Evolutionary conservation across 306 rosid genomes (phyloP).

Genomic region (Cicer judaicum): DNA sequence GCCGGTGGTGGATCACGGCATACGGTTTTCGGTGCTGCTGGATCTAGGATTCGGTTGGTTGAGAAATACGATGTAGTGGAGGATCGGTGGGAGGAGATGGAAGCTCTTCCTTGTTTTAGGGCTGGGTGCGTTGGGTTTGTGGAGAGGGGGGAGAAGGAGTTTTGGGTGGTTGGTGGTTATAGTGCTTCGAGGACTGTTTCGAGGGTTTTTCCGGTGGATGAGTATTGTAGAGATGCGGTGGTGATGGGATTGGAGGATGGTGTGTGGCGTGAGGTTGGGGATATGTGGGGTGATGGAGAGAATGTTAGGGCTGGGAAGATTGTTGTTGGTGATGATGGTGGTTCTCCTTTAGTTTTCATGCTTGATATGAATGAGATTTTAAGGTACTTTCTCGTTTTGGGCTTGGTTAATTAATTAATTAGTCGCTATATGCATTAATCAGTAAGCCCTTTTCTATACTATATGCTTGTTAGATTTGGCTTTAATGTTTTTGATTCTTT

Average conservation of each 20-base stretch:
- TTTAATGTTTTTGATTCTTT: neutral
- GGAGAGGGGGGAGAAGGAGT: constrained; percentile 59
- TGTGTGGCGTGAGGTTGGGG: constrained; percentile 73
- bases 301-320: constrained; percentile 68
- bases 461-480: neutral
- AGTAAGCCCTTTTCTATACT: neutral
- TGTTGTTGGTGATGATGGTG: constrained; percentile 60
- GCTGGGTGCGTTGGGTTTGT: constrained; percentile 91
- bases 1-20: constrained; percentile 93
- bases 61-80: constrained; percentile 68
- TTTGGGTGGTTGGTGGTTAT: constrained; percentile 94
- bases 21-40: constrained; percentile 68
- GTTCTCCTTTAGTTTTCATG: constrained; percentile 70
- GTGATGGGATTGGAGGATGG: constrained; percentile 69
- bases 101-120: constrained; percentile 68
- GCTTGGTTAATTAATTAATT: neutral
- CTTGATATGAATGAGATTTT: constrained; percentile 71
- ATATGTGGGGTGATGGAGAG: constrained; percentile 75
- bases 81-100: constrained; percentile 76
- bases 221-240: constrained; percentile 66
- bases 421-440: neutral
- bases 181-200: constrained; percentile 78
- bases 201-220: constrained; percentile 84
- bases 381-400: constrained; percentile 51
- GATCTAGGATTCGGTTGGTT: constrained; percentile 68